These are phyloP conservation scores for Annulohypoxylon truncatum DNA, from an alignment of 2,329 filamentous ascomycete species.

Conservation along the genomic window DNA sequence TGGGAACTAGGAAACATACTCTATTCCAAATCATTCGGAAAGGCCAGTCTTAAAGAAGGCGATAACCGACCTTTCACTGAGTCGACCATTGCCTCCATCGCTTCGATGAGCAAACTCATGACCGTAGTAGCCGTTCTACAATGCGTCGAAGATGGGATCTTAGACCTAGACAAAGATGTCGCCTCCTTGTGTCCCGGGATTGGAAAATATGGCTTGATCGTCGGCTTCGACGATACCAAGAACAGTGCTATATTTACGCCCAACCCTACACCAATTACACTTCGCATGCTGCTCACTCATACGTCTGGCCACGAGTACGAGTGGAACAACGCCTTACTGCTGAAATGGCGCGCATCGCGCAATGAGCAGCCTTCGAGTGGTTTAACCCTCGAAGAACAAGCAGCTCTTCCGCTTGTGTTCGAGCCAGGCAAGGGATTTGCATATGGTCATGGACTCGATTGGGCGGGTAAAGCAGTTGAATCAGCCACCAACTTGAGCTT, in stretches of 20 bases:
- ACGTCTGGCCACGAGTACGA: constrained; percentile 62
- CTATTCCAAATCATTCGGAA: constrained; percentile 44
- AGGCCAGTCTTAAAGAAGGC: constrained; percentile 40
- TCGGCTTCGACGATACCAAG: constrained; percentile 57
- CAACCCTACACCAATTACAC: constrained; percentile 56
- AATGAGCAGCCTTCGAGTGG: constrained; percentile 38
- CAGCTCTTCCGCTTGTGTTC: constrained; percentile 38
- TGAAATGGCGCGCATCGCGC: constrained; percentile 45
- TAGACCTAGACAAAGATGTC: constrained; percentile 61
- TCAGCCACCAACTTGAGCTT: constrained; percentile 26
- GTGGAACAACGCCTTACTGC: constrained; percentile 52
- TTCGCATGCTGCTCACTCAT: constrained; percentile 64
- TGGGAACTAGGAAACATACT: constrained; percentile 37
- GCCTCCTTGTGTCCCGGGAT: constrained; percentile 60
- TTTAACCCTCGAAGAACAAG: constrained; percentile 38
- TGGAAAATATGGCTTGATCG: constrained; percentile 59
- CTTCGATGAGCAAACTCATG: constrained; percentile 57
- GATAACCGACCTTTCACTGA: constrained; percentile 41
- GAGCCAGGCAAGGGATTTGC: constrained; percentile 38
- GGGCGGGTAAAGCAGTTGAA: constrained; percentile 41
- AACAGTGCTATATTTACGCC: constrained; percentile 54
- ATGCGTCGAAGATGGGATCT: constrained; percentile 63
- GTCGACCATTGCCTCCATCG: constrained; percentile 40
- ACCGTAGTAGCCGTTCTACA: constrained; percentile 65
- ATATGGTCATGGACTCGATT: constrained; percentile 42